A percentile compares a stretch with the other conserved stretches of the same genome.
Conservation (phyloP, 2,329 filamentous ascomycete species). For the Colletotrichum lupini region DNA sequence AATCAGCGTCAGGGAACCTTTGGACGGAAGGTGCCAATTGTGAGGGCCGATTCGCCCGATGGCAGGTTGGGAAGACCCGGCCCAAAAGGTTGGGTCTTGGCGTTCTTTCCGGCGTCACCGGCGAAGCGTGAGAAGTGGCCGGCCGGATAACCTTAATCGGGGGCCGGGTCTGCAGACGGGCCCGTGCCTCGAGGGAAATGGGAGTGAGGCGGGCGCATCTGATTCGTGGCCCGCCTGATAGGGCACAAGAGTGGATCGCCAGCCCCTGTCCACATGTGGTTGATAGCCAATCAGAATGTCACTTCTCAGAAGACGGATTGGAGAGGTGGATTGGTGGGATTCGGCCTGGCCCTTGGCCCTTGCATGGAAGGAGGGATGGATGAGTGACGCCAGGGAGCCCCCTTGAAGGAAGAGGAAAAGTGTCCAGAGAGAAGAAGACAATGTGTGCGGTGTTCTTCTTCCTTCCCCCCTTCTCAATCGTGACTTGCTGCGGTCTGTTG, state of each 20-base stretch:
- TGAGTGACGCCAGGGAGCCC: background rate
- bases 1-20: background rate
- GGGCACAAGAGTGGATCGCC: background rate
- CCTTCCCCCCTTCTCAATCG: background rate
- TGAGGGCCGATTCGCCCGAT: background rate
- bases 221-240: slow-evolving; percentile 5
- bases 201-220: background rate
- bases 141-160: slow-evolving; percentile 28
- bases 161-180: slow-evolving; percentile 2
- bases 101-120: background rate
- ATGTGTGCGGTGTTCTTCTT: background rate
- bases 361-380: background rate
- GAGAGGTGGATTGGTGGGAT: background rate
- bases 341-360: background rate
- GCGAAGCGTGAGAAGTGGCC: background rate
- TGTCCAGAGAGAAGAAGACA: background rate
- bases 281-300: background rate
- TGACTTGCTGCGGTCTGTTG: background rate
- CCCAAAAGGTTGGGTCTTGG: background rate
- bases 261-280: background rate
- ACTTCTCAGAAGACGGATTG: background rate
- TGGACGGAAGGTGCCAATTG: background rate
- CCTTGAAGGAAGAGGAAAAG: background rate
- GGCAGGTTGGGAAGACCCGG: background rate
- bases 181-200: background rate